These are phyloP conservation scores for Yamadazyma spencermartinsiae DNA, from an alignment of 1,139 yeast genomes.

Conservation along the genomic window DNA sequence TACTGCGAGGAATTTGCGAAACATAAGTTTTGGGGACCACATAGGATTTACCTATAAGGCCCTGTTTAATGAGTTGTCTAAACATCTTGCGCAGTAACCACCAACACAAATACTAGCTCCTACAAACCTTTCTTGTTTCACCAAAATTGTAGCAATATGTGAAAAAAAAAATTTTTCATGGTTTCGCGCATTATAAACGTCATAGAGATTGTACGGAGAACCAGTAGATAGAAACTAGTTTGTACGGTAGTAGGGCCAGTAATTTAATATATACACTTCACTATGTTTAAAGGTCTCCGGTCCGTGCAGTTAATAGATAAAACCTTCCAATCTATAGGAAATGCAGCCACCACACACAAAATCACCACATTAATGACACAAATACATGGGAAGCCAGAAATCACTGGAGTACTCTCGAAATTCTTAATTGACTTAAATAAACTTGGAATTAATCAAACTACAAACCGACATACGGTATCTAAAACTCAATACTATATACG, in stretches of 20 bases:
- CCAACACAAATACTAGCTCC: no score
- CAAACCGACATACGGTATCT: slow-evolving; percentile 6
- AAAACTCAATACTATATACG: slow-evolving; percentile 21
- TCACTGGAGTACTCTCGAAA: slow-evolving; percentile 29
- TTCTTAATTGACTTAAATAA: slow-evolving; percentile 35
- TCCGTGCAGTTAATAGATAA: slow-evolving; percentile 34
- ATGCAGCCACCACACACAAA: slow-evolving; percentile 22
- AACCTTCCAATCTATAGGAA: slow-evolving; percentile 19
- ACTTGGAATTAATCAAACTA: slow-evolving; percentile 29
- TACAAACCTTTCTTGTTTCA: not conserved
- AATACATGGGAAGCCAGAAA: slow-evolving; percentile 32
- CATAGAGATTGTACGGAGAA: no score
- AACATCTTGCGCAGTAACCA: slow-evolving; percentile 1
- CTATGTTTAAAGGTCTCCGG: slow-evolving; percentile 18
- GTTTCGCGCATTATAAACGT: no score
- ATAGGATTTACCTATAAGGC: not conserved
- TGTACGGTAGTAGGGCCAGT: no score
- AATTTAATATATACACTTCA: no score
- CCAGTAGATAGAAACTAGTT: no score
- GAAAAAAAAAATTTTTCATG: no score
- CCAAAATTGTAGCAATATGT: not conserved
- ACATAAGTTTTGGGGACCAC: not conserved
- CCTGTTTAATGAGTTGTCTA: slow-evolving; percentile 1
- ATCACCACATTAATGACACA: slow-evolving; percentile 24
- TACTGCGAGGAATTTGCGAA: not conserved